A percentile compares a stretch with the other conserved stretches of the same genome.
Evolutionary conservation across 495 filamentous ascomycete species (phyloP).

Genomic region (Penicillium salamii): DNA sequence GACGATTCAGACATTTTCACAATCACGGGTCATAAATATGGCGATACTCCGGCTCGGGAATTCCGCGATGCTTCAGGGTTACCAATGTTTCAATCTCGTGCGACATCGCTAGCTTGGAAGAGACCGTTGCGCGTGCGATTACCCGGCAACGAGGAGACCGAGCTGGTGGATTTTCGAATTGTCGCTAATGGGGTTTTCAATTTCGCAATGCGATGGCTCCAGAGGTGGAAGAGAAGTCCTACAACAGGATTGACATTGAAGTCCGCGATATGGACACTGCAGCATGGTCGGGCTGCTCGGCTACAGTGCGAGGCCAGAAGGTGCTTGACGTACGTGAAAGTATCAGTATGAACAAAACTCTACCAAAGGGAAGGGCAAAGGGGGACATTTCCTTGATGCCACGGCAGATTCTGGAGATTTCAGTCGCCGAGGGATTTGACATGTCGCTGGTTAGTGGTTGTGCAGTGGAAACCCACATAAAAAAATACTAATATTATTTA

Average conservation of each 20-base stretch:
- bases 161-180: slow-evolving; percentile 8
- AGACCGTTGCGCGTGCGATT: slow-evolving; percentile 14
- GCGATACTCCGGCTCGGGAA: slow-evolving; percentile 8
- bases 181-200: neutral
- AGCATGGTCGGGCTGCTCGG: neutral
- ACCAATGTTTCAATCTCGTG: slow-evolving; percentile 15
- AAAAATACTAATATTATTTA: neutral
- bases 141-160: slow-evolving; percentile 12
- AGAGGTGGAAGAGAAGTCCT: slow-evolving; percentile 2
- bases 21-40: slow-evolving; percentile 18
- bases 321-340: slow-evolving; percentile 22
- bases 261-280: neutral
- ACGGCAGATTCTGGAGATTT: slow-evolving; percentile 10
- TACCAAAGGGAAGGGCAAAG: neutral
- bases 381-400: neutral
- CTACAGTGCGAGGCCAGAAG: slow-evolving; percentile 3
- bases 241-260: slow-evolving; percentile 9
- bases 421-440: slow-evolving; percentile 18
- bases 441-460: slow-evolving; percentile 16
- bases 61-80: slow-evolving; percentile 21
- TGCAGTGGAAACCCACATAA: too few relatives aligned
- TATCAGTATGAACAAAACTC: slow-evolving; percentile 9
- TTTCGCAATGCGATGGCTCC: slow-evolving; percentile 13
- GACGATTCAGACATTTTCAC: slow-evolving; percentile 15
- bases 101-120: neutral